phyloP scores from a whole-genome alignment of 441 rosid species.

The Manihot esculenta region DNA sequence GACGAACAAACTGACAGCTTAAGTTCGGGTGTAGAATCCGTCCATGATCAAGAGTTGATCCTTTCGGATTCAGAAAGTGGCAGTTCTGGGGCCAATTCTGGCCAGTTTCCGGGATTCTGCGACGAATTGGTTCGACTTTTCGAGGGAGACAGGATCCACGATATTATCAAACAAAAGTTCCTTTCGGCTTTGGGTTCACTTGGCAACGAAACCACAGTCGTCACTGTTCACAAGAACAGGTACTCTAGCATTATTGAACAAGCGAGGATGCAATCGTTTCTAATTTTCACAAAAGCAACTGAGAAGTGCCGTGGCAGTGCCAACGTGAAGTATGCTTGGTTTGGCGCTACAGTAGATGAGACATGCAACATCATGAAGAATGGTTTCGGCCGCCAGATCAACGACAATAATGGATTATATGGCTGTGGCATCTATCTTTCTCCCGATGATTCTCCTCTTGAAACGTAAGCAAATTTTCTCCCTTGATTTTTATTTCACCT shows the following conservation, averaged over 20 bases:
- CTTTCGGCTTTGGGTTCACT: conserved; percentile 46
- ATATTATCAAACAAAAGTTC: conserved; percentile 45
- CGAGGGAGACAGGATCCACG: conserved; percentile 49
- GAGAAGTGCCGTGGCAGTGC: conserved; percentile 46
- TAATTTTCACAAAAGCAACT: conserved; percentile 48
- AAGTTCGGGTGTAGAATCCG: conserved; percentile 14
- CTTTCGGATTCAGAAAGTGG: conserved; percentile 55
- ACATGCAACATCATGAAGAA: conserved; percentile 41
- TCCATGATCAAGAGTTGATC: conserved; percentile 31
- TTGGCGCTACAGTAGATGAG: conserved; percentile 41
- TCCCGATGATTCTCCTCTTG: conserved; percentile 59
- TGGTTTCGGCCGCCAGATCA: conserved; percentile 49
- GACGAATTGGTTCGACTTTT: conserved; percentile 37
- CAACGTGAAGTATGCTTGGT: conserved; percentile 69
- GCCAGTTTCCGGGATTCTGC: conserved; percentile 13
- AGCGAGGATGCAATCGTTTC: conserved; percentile 57
- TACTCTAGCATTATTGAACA: conserved; percentile 31
- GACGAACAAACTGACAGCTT: conserved; percentile 3
- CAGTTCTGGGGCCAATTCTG: conserved; percentile 22
- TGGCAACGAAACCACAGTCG: conserved; percentile 36
- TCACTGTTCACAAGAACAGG: conserved; percentile 40
- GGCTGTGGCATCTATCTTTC: conserved; percentile 66
- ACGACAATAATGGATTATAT: conserved; percentile 39
- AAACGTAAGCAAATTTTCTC: conserved; percentile 38
- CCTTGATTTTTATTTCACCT: not conserved